Conservation (phyloP, 106 monocot species). For the Dactylorhiza incarnata region DNA sequence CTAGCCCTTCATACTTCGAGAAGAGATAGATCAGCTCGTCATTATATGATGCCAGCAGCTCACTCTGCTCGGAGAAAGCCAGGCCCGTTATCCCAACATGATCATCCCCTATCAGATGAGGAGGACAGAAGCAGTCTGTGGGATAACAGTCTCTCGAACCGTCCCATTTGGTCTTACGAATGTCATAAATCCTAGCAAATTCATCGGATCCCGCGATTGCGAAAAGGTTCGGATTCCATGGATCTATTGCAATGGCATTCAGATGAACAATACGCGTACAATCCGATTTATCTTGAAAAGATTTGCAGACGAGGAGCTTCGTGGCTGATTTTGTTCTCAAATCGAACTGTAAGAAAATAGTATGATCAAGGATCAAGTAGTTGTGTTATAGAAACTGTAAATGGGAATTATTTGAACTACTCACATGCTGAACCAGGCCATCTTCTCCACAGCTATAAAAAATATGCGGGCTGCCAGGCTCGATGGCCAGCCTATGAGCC, state of each 20-base stretch:
- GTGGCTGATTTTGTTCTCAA: conserved; percentile 45
- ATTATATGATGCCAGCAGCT: conserved; percentile 71
- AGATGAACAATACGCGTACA: conserved; percentile 27
- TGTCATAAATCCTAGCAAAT: conserved; percentile 68
- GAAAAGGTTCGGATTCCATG: conserved; percentile 57
- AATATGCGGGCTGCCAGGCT: conserved; percentile 66
- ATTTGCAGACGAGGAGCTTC: conserved; percentile 54
- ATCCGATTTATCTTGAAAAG: conserved; percentile 18
- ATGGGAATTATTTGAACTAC: background rate
- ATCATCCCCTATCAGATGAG: conserved; percentile 38
- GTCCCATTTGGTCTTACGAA: conserved; percentile 46
- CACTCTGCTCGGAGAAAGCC: conserved; percentile 67
- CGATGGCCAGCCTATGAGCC: conserved; percentile 65
- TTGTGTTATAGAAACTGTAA: background rate
- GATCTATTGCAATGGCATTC: conserved; percentile 73
- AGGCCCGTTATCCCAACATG: conserved; percentile 69
- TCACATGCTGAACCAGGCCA: conserved; percentile 54
- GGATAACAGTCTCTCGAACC: conserved; percentile 24
- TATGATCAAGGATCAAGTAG: conserved; percentile 6
- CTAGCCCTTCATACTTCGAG: conserved; percentile 40
- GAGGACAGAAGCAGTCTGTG: conserved; percentile 51
- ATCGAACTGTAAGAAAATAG: conserved; percentile 50
- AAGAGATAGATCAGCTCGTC: conserved; percentile 78
- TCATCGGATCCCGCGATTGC: conserved; percentile 72
- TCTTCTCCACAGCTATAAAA: conserved; percentile 88